phyloP scores from a whole-genome alignment of 805 yeast species.

The Candida stauntonica region DNA sequence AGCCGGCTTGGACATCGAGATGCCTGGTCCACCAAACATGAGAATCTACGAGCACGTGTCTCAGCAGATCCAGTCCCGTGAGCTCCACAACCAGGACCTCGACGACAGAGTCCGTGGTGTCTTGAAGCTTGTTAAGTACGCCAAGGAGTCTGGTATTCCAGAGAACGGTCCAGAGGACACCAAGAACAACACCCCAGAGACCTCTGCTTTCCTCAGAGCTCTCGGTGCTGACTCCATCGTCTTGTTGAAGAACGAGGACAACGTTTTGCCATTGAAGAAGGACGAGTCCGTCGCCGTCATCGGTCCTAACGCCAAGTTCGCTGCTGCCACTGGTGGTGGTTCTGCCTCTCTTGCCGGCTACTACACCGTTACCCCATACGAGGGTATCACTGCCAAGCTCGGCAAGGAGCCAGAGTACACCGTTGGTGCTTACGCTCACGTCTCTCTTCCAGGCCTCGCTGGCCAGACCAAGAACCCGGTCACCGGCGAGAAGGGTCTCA shows the following conservation, averaged over 20 bases:
- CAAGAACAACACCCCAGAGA: conserved; percentile 44
- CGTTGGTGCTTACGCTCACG: conserved; percentile 35
- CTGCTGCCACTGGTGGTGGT: conserved; percentile 58
- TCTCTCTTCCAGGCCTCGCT: conserved; percentile 33
- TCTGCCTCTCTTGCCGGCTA: conserved; percentile 50
- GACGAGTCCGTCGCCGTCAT: conserved; percentile 45
- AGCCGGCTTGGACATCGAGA: conserved; percentile 59
- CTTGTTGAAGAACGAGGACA: conserved; percentile 48
- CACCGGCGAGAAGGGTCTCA: conserved; percentile 25
- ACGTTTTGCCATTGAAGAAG: conserved; percentile 43
- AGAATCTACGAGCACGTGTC: conserved; percentile 33
- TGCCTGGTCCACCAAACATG: conserved; percentile 61
- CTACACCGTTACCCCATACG: conserved; percentile 46
- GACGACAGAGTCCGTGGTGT: conserved; percentile 48
- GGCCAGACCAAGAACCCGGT: conserved; percentile 22
- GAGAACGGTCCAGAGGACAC: conserved; percentile 22
- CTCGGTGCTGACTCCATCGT: conserved; percentile 50
- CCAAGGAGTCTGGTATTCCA: conserved; percentile 35
- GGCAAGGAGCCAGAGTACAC: conserved; percentile 27
- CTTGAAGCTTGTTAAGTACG: conserved; percentile 44
- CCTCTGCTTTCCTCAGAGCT: conserved; percentile 38
- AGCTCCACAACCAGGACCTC: conserved; percentile 35
- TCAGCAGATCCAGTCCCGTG: conserved; percentile 40
- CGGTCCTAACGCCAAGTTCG: conserved; percentile 53
- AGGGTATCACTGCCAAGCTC: conserved; percentile 36